Evolutionary conservation across 495 filamentous ascomycete species (phyloP).

Genomic region (Cercophora samala): DNA sequence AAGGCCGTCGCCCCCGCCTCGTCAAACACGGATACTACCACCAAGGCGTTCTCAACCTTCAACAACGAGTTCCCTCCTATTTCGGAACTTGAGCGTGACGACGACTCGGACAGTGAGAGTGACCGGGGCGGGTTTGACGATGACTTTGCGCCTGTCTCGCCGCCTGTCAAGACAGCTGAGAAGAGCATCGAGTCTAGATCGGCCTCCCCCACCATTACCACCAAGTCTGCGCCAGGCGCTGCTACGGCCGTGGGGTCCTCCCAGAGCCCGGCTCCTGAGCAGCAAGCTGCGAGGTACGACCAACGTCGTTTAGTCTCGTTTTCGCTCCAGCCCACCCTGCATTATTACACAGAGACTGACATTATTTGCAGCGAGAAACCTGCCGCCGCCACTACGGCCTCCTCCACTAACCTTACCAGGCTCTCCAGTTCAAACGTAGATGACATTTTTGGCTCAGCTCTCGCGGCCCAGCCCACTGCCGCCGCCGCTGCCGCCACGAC

Average conservation of each 20-base stretch:
- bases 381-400: constrained; percentile 15
- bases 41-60: constrained; percentile 48
- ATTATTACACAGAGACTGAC: constrained; percentile 13
- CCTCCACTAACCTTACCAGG: constrained; percentile 18
- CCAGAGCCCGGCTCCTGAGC: constrained; percentile 22
- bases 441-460: constrained; percentile 34
- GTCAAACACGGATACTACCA: constrained; percentile 28
- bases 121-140: constrained; percentile 83
- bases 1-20: constrained; percentile 14
- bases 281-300: constrained; percentile 29
- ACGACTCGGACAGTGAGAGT: constrained; percentile 70
- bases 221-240: constrained; percentile 22
- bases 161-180: constrained; percentile 43
- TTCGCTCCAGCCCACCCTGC: constrained; percentile 1
- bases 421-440: constrained; percentile 27
- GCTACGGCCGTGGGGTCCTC: constrained; percentile 8
- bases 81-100: constrained; percentile 75
- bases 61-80: constrained; percentile 89
- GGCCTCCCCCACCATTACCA: constrained; percentile 23
- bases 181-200: constrained; percentile 30
- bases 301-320: constrained; percentile 11
- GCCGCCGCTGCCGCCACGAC: constrained; percentile 11
- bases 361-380: constrained; percentile 30
- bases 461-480: constrained; percentile 9
- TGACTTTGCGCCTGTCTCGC: constrained; percentile 75